Base-by-base conservation (phyloP, 805 yeast species). In the Kluyveromyces lactis region DNA sequence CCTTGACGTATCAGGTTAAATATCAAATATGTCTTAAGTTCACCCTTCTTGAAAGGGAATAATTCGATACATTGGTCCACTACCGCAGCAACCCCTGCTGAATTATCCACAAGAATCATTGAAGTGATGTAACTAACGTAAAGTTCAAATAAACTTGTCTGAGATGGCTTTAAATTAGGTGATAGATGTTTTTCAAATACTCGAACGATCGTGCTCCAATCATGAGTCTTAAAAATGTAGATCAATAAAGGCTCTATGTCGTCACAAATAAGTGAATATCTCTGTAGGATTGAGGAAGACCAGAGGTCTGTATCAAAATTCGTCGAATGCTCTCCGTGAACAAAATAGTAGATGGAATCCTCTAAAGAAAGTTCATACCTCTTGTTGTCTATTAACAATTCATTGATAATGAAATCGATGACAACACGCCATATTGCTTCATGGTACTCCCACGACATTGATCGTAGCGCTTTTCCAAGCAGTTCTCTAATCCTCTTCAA, bases 11-110 rank as follows among this genome's bases (percentile, higher is more conserved):
- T 23, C 27, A 6, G 21, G 21, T 23, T 4, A n/a, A 34, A 26
- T 15, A 83, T 77, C 31, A 74, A 52, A 42, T 67, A 62, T 3
- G 71, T 63, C 27, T 67, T 66, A 13, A 82, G 59, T 18, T 59
- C 62, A 2, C 77, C 75, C 28, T 63, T 54, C 49, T 81, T 86
- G 47, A 79, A 86, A 0, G 86, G 78, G 48, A 72, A 83, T 38
- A 58, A 63, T 1, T 36, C 24, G 0, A 69, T 45, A 0, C 72
- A 67, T 4, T 56, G 46, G 2, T 57, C 35, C 12, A 69, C 63
- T 26, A 67, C 37, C 7, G 37, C 29, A 11, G 19, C 16, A 30
- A 33, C 33, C 15, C 26, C 26, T 4, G 16, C 24, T 9, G 39
- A 27, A 18, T 32, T 21, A 11, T 38, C 31, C 3, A 32, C 18